Conservation (phyloP, 768 basidiomycete species). For the Suillus luteus region DNA sequence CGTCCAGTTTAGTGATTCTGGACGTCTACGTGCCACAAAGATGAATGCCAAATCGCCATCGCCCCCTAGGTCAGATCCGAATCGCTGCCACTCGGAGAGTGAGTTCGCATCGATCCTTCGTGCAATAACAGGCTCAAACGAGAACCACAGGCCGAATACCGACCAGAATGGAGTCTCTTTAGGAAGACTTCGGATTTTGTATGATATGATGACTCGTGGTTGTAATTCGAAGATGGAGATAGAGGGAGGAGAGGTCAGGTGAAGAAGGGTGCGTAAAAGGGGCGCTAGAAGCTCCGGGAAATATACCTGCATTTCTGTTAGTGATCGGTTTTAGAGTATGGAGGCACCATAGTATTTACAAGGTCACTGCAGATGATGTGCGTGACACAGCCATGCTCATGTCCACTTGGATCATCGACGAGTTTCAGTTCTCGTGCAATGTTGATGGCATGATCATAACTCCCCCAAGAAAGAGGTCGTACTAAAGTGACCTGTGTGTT, state of each 20-base stretch:
- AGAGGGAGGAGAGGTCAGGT: constrained; percentile 62
- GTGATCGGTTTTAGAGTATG: not conserved
- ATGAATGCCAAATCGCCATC: constrained; percentile 50
- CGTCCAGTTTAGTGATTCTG: constrained; percentile 58
- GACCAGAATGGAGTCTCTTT: constrained; percentile 81
- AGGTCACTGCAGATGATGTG: constrained; percentile 86
- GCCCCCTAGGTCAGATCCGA: constrained; percentile 38
- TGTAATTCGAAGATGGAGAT: constrained; percentile 13
- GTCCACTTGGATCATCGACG: constrained; percentile 11
- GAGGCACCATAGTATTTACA: constrained; percentile 45
- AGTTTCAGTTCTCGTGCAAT: constrained; percentile 43
- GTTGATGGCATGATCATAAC: constrained; percentile 39
- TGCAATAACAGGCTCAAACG: constrained; percentile 56
- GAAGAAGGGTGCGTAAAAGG: constrained; percentile 71
- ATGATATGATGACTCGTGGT: constrained; percentile 62
- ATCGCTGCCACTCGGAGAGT: constrained; percentile 39
- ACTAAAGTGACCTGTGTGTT: constrained; percentile 33
- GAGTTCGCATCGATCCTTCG: constrained; percentile 16
- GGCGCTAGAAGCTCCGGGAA: constrained; percentile 82
- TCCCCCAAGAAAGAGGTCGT: constrained; percentile 74
- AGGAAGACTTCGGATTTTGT: constrained; percentile 70
- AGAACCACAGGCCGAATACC: constrained; percentile 79
- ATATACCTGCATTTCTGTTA: constrained; percentile 60
- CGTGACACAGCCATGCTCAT: constrained; percentile 37
- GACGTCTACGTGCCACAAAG: constrained; percentile 59